These are phyloP conservation scores for Fusarium sp. DNA, from an alignment of 2,329 filamentous ascomycete species.

Conservation along the genomic window DNA sequence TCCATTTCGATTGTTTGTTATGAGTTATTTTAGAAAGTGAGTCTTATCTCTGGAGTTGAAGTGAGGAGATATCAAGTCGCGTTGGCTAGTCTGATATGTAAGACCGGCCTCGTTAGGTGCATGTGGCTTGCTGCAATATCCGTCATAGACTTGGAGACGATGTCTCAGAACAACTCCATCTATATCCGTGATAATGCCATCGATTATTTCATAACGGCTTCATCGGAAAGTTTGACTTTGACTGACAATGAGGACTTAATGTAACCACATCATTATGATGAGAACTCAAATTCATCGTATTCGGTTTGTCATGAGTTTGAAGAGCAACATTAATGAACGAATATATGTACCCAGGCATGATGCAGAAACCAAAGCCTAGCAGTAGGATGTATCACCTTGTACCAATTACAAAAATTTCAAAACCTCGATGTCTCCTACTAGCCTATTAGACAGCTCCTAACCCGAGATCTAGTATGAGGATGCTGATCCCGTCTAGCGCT, in stretches of 20 bases:
- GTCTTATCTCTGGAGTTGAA: neutral
- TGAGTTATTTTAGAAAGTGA: neutral
- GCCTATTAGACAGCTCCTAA: neutral
- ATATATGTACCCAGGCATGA: neutral
- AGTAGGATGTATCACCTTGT: too few species aligned
- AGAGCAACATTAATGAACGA: neutral
- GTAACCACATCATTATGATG: neutral
- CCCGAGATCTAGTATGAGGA: neutral
- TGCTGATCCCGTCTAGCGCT: neutral
- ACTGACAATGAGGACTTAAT: neutral
- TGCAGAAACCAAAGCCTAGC: neutral
- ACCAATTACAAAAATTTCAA: neutral
- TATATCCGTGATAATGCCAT: neutral
- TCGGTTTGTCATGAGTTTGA: neutral
- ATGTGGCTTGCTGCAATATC: conserved; percentile 10
- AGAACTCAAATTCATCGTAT: neutral
- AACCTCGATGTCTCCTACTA: neutral
- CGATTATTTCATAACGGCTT: neutral
- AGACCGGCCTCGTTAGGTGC: conserved; percentile 6
- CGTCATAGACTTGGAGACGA: neutral
- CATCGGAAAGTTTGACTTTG: neutral
- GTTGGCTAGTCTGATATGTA: neutral
- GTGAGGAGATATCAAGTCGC: neutral
- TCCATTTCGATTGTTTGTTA: conserved; percentile 10
- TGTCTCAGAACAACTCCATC: neutral